Evolutionary conservation across 1,284 basidiomycete genomes (phyloP).

Genomic region (Porogramme epimiltina): DNA sequence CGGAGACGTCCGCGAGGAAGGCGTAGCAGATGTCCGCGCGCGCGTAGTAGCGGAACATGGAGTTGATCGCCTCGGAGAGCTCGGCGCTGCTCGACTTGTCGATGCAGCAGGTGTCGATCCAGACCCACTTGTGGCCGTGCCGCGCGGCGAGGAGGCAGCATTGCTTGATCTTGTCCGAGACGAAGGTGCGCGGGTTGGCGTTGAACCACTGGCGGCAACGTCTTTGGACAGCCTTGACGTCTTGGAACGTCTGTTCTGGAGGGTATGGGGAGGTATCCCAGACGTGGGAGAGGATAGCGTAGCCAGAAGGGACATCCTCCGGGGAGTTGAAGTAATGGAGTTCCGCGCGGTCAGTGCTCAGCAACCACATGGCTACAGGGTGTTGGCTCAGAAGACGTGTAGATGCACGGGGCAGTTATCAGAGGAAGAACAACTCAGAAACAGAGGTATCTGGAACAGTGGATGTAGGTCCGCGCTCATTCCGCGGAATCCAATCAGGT

Average conservation of each 20-base stretch:
- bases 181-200: not conserved
- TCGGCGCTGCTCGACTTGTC: slow-evolving; percentile 12
- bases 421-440: not conserved
- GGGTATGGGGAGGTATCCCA: no score
- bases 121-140: slow-evolving; percentile 3
- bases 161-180: slow-evolving; percentile 3
- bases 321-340: no score
- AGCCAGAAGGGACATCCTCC: not conserved
- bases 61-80: slow-evolving; percentile 12
- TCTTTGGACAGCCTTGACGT: no score
- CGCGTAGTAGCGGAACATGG: slow-evolving; percentile 10
- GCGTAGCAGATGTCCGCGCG: slow-evolving; percentile 5
- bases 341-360: not conserved
- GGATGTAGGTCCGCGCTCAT: no score
- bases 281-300: slow-evolving; percentile 11
- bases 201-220: not conserved
- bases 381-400: no score
- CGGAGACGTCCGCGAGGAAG: slow-evolving; percentile 4
- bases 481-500: no score
- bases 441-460: no score
- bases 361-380: not conserved
- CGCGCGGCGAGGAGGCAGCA: slow-evolving; percentile 2
- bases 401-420: not conserved
- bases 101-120: slow-evolving; percentile 15
- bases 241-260: slow-evolving; percentile 2